A percentile compares a stretch with the other conserved stretches of the same genome.
Evolutionary conservation across 2,329 filamentous ascomycete species (phyloP).

Genomic region (Aureobasidium sp.): DNA sequence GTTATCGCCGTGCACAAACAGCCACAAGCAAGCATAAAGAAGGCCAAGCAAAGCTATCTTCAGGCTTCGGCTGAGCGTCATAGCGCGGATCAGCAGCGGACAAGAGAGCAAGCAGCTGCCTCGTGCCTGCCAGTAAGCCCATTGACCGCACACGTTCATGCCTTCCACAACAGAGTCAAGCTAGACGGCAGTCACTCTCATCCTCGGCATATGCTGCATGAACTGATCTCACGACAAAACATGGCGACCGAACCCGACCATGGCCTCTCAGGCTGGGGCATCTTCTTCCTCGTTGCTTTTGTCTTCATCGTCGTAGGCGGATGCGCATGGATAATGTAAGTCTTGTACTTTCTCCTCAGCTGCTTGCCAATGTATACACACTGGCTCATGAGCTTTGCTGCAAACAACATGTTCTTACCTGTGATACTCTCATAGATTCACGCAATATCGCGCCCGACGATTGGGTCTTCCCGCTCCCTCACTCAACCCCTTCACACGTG

Average conservation of each 20-base stretch:
- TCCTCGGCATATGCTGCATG: not conserved
- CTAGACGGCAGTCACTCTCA: not conserved
- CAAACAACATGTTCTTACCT: not conserved
- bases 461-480: constrained; percentile 67
- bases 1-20: not conserved
- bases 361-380: not conserved
- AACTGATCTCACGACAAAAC: not conserved
- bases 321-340: constrained; percentile 53
- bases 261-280: constrained; percentile 37
- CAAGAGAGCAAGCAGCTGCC: not conserved
- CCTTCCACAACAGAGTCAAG: not conserved
- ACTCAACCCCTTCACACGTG: constrained; percentile 57
- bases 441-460: constrained; percentile 61
- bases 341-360: not conserved
- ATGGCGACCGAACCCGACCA: constrained; percentile 12
- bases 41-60: not conserved
- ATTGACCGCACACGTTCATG: constrained; percentile 3
- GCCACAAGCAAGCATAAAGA: too few species aligned
- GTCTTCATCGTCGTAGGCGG: constrained; percentile 50
- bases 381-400: not conserved
- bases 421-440: constrained; percentile 37
- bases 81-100: not conserved
- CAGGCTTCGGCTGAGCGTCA: not conserved
- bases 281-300: constrained; percentile 65
- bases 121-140: not conserved